phyloP scores from a whole-genome alignment of 257 asterid species.

The Nicotiana attenuata region DNA sequence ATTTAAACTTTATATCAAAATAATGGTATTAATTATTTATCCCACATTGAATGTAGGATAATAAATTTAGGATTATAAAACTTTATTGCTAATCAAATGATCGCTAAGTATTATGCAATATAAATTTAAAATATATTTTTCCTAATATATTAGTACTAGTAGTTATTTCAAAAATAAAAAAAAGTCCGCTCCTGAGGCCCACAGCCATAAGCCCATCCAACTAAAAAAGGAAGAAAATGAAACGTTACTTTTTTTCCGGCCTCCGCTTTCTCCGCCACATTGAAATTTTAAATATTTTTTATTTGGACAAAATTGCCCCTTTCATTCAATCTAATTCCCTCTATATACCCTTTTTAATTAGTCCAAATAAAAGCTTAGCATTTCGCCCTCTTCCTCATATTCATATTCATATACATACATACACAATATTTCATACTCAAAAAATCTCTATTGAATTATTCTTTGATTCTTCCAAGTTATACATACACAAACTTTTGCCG shows the following conservation, averaged over 20 bases:
- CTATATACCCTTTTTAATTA: not conserved
- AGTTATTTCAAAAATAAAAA: not conserved
- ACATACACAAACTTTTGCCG: conserved; percentile 8
- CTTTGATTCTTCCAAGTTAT: conserved; percentile 1
- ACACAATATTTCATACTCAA: not conserved
- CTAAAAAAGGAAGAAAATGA: conserved; percentile 4
- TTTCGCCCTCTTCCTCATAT: not conserved
- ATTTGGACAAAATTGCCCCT: conserved; percentile 38
- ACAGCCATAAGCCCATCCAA: conserved; percentile 10
- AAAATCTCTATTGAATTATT: not conserved
- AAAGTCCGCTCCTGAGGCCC: conserved; percentile 17
- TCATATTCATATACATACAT: not conserved
- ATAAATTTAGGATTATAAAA: too few species aligned
- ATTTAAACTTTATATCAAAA: too few species aligned
- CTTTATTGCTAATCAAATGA: too few species aligned
- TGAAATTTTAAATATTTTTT: conserved; percentile 35
- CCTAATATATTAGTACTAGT: not conserved
- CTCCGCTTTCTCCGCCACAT: conserved; percentile 46
- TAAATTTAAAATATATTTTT: too few species aligned
- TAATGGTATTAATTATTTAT: too few species aligned
- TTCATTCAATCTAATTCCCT: not conserved
- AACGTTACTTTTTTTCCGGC: conserved; percentile 31
- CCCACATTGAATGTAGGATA: too few species aligned
- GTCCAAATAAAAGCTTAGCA: not conserved
- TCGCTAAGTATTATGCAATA: too few species aligned